Evolutionary conservation across 805 yeast species (phyloP).

Genomic region (Ogataea dorogensis): DNA sequence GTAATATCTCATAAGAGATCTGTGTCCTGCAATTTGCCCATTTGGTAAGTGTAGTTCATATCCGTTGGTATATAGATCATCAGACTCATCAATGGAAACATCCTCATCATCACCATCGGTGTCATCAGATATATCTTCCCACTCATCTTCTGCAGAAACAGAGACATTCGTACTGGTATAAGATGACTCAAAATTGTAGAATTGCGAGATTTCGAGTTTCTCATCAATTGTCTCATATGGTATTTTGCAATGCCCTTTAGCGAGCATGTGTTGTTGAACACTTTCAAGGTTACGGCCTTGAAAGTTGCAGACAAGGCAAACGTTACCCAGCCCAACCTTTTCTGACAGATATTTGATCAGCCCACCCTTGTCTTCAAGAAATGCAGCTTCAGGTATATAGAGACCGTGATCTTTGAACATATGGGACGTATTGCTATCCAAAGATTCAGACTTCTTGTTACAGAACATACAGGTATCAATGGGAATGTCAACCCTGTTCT

Average conservation of each 20-base stretch:
- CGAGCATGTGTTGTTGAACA: constrained; percentile 81
- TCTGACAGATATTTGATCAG: constrained; percentile 74
- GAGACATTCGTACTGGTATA: constrained; percentile 39
- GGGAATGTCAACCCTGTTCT: constrained; percentile 47
- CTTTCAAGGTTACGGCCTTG: constrained; percentile 85
- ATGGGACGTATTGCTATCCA: constrained; percentile 56
- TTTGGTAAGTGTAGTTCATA: constrained; percentile 70
- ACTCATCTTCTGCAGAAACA: constrained; percentile 34
- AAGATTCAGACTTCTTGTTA: constrained; percentile 34
- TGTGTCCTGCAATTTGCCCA: constrained; percentile 79
- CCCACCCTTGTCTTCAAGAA: constrained; percentile 66
- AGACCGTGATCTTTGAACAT: constrained; percentile 82
- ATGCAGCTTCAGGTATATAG: constrained; percentile 79
- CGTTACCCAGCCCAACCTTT: constrained; percentile 76
- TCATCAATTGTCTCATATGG: constrained; percentile 86
- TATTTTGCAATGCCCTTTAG: constrained; percentile 83
- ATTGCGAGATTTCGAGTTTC: constrained; percentile 69
- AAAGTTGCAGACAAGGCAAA: constrained; percentile 78
- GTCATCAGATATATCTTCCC: constrained; percentile 33
- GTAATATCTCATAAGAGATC: constrained; percentile 68
- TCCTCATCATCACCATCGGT: constrained; percentile 36
- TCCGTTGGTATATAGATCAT: constrained; percentile 40
- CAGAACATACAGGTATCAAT: constrained; percentile 52
- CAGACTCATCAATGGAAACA: constrained; percentile 35
- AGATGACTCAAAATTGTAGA: constrained; percentile 78